Evolutionary conservation across 2,329 filamentous ascomycete species (phyloP), one percentile per base, ranked within the genome.

Genomic region (Trichoderma gracile): DNA sequence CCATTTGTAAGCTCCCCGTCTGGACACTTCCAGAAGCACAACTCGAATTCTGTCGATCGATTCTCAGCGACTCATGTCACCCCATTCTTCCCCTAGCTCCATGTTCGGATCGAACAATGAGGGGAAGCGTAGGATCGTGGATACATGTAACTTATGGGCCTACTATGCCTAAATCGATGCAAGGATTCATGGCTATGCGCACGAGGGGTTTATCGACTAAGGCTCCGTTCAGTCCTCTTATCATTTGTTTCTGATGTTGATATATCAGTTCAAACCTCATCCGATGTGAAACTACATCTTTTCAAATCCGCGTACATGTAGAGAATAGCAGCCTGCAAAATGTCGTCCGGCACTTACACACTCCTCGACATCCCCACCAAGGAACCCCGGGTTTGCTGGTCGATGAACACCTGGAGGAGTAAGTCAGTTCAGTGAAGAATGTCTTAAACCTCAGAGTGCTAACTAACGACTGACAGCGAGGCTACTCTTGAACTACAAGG

Each of bases 401-500:
- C 57, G 12, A 60, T 60, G 57, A 60, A 60, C 23, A 60, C 19
- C 33, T 60, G 57, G 57, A 60, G 57, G 33, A 60, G 57, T 60
- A 50, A 42, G 46, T 30, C 33, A 1, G 21, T 21, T 12, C 12
- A 21, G 7, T 19, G 3, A 33, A 33, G 17, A 25, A 15, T 17
- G 19, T 19, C 17, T 5, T 21, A 15, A 30, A 10, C 1, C 10
- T 15, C 49, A 27, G 17, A 42, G 27, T 42, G n/a, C 46, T 38
- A 42, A 21, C 49, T 19, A 19, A 1, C 21, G 25, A 12, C 50
- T 25, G 12, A 8, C 12, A 60, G 57, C 33, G 23, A 43, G 57
- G 21, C 50, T 60, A 17, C 57, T 60, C 17, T 10, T 60, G 10
- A 50, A 60, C 14, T 60, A 52, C 17, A 60, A 60, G 23, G 46